Evolutionary conservation across 257 asterid species (phyloP).

Genomic region (Coffea canephora): DNA sequence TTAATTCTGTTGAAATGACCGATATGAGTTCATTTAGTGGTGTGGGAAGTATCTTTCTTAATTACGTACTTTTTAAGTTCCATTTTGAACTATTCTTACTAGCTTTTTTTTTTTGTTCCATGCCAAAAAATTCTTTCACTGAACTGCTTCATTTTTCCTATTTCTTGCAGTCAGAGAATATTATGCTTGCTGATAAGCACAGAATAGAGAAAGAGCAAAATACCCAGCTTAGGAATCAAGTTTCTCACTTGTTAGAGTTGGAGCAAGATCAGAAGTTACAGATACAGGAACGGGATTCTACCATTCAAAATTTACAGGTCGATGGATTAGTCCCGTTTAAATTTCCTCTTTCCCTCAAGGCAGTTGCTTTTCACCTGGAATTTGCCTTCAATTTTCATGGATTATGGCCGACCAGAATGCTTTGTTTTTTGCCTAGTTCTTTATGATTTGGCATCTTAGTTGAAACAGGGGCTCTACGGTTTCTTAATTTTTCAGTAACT

Average conservation of each 20-base stretch:
- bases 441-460: not conserved
- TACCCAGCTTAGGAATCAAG: slow-evolving; percentile 66
- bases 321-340: not conserved
- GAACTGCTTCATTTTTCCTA: slow-evolving; percentile 20
- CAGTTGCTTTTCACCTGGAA: not conserved
- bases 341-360: not conserved
- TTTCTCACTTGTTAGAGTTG: slow-evolving; percentile 66
- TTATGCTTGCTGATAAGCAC: slow-evolving; percentile 64
- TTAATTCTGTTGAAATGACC: not conserved
- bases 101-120: not conserved
- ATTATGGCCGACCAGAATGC: not conserved
- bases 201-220: slow-evolving; percentile 91
- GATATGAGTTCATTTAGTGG: not conserved
- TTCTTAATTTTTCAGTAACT: not conserved
- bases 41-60: not conserved
- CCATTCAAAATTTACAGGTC: slow-evolving; percentile 87
- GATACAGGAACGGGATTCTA: slow-evolving; percentile 70
- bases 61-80: not conserved
- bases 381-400: not conserved
- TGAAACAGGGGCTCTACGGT: not conserved
- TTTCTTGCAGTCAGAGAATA: slow-evolving; percentile 74
- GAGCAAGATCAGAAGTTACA: slow-evolving; percentile 81
- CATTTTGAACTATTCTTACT: not conserved
- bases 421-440: not conserved
- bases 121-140: slow-evolving; percentile 8